These are phyloP conservation scores for Calonectria hongkongensis DNA, from an alignment of 2,329 filamentous ascomycete species.

Conservation along the genomic window DNA sequence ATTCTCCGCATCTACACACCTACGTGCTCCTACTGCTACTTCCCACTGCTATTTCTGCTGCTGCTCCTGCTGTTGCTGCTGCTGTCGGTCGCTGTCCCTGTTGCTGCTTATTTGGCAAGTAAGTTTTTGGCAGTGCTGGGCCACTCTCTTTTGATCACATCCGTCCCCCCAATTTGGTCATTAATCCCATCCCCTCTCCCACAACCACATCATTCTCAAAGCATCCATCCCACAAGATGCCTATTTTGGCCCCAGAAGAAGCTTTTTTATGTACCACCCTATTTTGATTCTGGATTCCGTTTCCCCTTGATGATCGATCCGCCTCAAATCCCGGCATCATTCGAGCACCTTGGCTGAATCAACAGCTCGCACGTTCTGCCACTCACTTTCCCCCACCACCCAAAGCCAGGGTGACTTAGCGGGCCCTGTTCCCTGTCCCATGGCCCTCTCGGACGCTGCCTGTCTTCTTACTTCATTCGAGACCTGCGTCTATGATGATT, in stretches of 20 bases:
- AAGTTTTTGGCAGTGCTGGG: slow-evolving; percentile 32
- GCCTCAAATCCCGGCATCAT: slow-evolving; percentile 28
- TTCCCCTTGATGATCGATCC: slow-evolving; percentile 27
- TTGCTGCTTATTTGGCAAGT: slow-evolving; percentile 27
- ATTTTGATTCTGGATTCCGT: slow-evolving; percentile 18
- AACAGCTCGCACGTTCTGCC: slow-evolving; percentile 44
- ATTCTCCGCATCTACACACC: slow-evolving; percentile 42
- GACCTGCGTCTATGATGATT: slow-evolving; percentile 30
- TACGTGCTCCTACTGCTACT: slow-evolving; percentile 33
- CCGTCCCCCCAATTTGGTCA: slow-evolving; percentile 19
- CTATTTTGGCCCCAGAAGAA: slow-evolving; percentile 34
- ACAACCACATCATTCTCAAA: slow-evolving; percentile 21
- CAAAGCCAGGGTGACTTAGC: slow-evolving; percentile 50
- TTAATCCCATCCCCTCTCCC: slow-evolving; percentile 21
- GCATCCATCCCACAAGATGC: slow-evolving; percentile 21
- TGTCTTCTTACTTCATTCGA: slow-evolving; percentile 26
- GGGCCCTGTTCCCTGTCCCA: slow-evolving; percentile 51
- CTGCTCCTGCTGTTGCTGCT: slow-evolving; percentile 12
- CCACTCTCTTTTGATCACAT: slow-evolving; percentile 28
- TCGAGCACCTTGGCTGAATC: slow-evolving; percentile 26
- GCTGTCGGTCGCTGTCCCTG: slow-evolving; percentile 13
- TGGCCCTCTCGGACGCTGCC: slow-evolving; percentile 37
- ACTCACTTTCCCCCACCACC: slow-evolving; percentile 53
- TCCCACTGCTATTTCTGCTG: neutral
- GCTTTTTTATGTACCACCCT: slow-evolving; percentile 30